Percentiles rank a stretch among this genome's conserved stretches.
Evolutionary conservation across 805 yeast genomes (phyloP).

Genomic region (Saccharomyces jurei): DNA sequence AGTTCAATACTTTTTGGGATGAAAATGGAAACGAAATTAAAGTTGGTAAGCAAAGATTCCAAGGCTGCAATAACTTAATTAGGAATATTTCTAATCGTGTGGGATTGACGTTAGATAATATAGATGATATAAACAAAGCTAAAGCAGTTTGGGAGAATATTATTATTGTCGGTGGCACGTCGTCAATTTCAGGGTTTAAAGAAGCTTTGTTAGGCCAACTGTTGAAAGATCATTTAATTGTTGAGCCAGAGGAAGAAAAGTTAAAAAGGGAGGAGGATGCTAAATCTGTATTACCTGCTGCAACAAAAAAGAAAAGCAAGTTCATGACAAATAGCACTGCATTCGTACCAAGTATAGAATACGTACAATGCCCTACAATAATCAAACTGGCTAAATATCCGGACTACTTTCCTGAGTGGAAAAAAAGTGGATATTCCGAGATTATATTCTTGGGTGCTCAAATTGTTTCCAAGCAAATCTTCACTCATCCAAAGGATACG

Average conservation of each 20-base stretch:
- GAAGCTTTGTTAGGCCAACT: conserved; percentile 59
- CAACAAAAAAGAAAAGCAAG: conserved; percentile 24
- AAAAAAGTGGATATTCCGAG: conserved; percentile 67
- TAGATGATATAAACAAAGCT: conserved; percentile 62
- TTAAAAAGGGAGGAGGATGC: conserved; percentile 21
- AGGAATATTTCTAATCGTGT: conserved; percentile 46
- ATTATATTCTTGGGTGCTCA: conserved; percentile 79
- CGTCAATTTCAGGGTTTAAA: conserved; percentile 65
- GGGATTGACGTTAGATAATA: conserved; percentile 42
- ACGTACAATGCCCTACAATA: conserved; percentile 72
- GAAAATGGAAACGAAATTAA: conserved; percentile 44
- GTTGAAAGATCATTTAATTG: conserved; percentile 45
- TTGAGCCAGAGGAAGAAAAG: conserved; percentile 26
- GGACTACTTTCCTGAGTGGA: conserved; percentile 94
- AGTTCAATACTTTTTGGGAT: conserved; percentile 64
- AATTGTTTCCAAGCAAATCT: conserved; percentile 79
- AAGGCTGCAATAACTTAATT: conserved; percentile 61
- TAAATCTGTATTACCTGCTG: conserved; percentile 27
- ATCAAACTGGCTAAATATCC: conserved; percentile 65
- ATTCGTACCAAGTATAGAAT: conserved; percentile 24
- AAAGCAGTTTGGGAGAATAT: conserved; percentile 82
- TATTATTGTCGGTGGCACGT: conserved; percentile 71
- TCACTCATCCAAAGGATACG: conserved; percentile 55
- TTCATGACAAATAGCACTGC: conserved; percentile 20
- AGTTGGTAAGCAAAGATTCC: conserved; percentile 87